Evolutionary conservation across 2,329 filamentous ascomycete species (phyloP).

Genomic region (Coccinonectria pachysandricola): DNA sequence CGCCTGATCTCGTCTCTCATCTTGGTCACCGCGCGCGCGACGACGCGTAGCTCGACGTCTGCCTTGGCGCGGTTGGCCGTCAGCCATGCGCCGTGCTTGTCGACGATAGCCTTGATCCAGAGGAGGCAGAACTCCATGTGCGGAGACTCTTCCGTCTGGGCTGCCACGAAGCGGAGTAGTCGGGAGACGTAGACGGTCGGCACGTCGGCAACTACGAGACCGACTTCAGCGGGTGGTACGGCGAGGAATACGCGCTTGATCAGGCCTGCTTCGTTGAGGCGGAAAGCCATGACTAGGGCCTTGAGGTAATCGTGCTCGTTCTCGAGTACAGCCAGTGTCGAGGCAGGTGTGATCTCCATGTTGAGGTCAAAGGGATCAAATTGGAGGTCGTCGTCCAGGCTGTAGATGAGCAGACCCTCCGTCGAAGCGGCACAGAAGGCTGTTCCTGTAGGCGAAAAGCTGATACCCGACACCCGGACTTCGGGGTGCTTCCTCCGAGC

Average conservation of each 20-base stretch:
- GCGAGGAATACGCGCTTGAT: constrained; percentile 79
- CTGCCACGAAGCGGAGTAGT: constrained; percentile 76
- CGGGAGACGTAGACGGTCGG: constrained; percentile 80
- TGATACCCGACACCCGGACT: constrained; percentile 73
- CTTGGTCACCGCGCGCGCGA: constrained; percentile 68
- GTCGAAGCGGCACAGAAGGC: constrained; percentile 93
- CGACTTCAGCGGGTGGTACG: constrained; percentile 64
- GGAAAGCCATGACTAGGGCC: constrained; percentile 93
- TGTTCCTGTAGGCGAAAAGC: constrained; percentile 80
- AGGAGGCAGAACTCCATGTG: constrained; percentile 91
- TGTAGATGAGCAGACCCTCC: constrained; percentile 89
- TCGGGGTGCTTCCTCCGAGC: constrained; percentile 66
- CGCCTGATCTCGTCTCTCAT: constrained; percentile 76
- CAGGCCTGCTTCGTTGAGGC: constrained; percentile 76
- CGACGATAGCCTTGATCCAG: constrained; percentile 79
- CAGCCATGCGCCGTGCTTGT: constrained; percentile 75
- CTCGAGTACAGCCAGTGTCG: constrained; percentile 60
- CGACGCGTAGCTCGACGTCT: constrained; percentile 73
- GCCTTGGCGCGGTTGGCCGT: constrained; percentile 70
- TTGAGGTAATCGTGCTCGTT: constrained; percentile 73
- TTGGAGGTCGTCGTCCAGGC: constrained; percentile 68
- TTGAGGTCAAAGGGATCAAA: constrained; percentile 97
- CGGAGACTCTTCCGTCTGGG: constrained; percentile 79
- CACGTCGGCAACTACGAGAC: constrained; percentile 66
- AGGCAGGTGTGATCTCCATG: constrained; percentile 83